These are phyloP conservation scores for Leptoxyphium fumago DNA, from an alignment of 2,329 filamentous ascomycete species.

Conservation along the genomic window DNA sequence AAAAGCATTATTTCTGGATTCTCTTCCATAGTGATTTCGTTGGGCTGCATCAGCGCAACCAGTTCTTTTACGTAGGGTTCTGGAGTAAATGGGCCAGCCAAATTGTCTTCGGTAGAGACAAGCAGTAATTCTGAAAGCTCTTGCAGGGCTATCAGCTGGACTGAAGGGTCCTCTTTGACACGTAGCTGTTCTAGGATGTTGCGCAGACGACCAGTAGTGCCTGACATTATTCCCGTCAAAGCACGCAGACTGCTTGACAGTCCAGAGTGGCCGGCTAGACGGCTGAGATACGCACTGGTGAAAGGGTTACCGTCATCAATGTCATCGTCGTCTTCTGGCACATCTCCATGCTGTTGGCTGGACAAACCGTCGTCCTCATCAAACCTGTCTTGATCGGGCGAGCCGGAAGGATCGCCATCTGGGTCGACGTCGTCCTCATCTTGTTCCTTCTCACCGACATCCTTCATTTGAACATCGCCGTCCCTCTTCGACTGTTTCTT, in stretches of 20 bases:
- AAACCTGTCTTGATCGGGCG: slow-evolving; percentile 44
- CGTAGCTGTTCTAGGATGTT: slow-evolving; percentile 47
- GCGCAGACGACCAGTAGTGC: slow-evolving; percentile 63
- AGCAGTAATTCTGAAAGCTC: slow-evolving; percentile 86
- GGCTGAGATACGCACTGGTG: slow-evolving; percentile 49
- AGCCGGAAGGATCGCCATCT: slow-evolving; percentile 24
- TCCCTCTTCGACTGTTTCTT: slow-evolving; percentile 19
- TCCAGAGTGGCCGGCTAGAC: slow-evolving; percentile 42
- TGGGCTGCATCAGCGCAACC: slow-evolving; percentile 79
- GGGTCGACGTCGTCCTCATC: slow-evolving; percentile 21
- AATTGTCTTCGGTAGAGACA: slow-evolving; percentile 90
- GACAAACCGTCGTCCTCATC: slow-evolving; percentile 29
- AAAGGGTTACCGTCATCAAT: slow-evolving; percentile 43
- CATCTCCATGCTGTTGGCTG: too few species aligned
- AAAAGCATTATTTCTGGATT: slow-evolving; percentile 96
- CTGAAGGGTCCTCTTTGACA: slow-evolving; percentile 68
- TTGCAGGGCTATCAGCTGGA: slow-evolving; percentile 83
- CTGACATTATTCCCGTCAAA: slow-evolving; percentile 81
- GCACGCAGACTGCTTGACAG: slow-evolving; percentile 73
- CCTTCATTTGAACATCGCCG: slow-evolving; percentile 20
- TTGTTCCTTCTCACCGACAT: slow-evolving; percentile 14
- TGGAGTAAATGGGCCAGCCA: slow-evolving; percentile 86
- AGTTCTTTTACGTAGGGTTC: slow-evolving; percentile 93
- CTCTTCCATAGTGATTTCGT: slow-evolving; percentile 64
- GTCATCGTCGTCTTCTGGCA: slow-evolving; percentile 33